A percentile compares a stretch with the other conserved stretches of the same genome.
phyloP scores from a whole-genome alignment of 1,284 basidiomycete genomes.

The Moesziomyces sp. region DNA sequence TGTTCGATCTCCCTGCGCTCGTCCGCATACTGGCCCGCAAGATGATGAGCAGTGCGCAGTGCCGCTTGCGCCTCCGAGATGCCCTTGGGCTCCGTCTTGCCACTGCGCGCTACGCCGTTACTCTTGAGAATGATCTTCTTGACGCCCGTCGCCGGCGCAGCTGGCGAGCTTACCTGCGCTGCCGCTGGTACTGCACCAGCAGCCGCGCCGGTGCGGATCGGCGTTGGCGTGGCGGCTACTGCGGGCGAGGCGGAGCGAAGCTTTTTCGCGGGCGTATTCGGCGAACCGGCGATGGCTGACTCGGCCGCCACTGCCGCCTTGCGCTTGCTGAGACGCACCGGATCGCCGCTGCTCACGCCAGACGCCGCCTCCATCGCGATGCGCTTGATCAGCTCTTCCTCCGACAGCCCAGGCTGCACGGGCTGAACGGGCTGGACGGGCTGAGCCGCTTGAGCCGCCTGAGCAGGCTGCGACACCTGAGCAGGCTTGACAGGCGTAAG shows the following conservation, averaged over 20 bases:
- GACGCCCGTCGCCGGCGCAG: not conserved
- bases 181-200: conserved; percentile 7
- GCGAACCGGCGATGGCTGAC: conserved; percentile 24
- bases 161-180: not conserved
- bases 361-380: conserved; percentile 30
- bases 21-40: conserved; percentile 26
- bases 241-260: conserved; percentile 19
- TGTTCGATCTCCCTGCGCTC: conserved; percentile 50
- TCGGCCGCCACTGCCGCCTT: conserved; percentile 47
- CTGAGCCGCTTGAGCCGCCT: not conserved
- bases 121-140: conserved; percentile 23
- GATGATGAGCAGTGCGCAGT: conserved; percentile 23
- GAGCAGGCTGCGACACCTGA: not conserved
- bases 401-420: conserved; percentile 7
- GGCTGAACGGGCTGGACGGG: not conserved
- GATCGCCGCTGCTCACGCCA: conserved; percentile 23
- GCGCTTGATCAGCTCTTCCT: conserved; percentile 34
- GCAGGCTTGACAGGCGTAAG: not conserved
- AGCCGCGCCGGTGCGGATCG: conserved; percentile 1
- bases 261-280: conserved; percentile 25
- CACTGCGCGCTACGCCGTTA: conserved; percentile 6
- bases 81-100: not conserved
- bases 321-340: conserved; percentile 36
- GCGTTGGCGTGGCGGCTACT: not conserved
- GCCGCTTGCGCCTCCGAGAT: conserved; percentile 12